Evolutionary conservation across 2,329 filamentous ascomycete species (phyloP).

Genomic region (Aspergillus aculeatus): DNA sequence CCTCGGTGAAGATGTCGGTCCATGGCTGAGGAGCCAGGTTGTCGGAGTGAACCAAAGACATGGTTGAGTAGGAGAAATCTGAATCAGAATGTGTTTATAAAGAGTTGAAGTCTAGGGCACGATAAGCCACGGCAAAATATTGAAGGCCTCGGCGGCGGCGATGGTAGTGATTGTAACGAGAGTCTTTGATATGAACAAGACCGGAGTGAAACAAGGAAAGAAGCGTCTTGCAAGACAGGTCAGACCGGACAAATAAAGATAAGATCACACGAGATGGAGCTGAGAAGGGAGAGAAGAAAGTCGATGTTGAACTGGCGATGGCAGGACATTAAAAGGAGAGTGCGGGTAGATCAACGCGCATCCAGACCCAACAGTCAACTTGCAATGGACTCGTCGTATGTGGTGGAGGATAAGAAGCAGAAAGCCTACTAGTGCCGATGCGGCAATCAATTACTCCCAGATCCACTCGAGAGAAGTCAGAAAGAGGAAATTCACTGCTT

Average conservation of each 20-base stretch:
- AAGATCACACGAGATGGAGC: constrained; percentile 10
- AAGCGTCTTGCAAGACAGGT: constrained; percentile 7
- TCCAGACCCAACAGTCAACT: neutral
- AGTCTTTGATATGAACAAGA: constrained; percentile 10
- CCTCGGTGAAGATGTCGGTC: constrained; percentile 56
- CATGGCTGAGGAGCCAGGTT: constrained; percentile 41
- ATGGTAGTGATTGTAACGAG: constrained; percentile 7
- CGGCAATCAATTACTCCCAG: neutral
- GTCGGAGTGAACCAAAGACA: constrained; percentile 39
- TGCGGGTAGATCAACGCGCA: constrained; percentile 22
- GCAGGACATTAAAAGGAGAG: constrained; percentile 21
- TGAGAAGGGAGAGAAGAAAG: constrained; percentile 14
- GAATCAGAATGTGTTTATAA: neutral
- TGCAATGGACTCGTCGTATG: neutral
- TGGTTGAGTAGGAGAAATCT: constrained; percentile 14
- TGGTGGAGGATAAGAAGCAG: neutral
- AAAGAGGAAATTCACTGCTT: neutral
- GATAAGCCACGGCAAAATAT: neutral
- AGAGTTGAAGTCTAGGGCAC: neutral
- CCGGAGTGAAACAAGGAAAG: constrained; percentile 10
- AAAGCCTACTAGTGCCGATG: constrained; percentile 4
- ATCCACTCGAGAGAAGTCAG: neutral
- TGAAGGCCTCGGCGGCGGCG: neutral
- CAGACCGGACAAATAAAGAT: constrained; percentile 21
- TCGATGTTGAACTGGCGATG: constrained; percentile 18